These are phyloP conservation scores for Dioszegia hungarica DNA, from an alignment of 768 basidiomycete genomes.

Conservation along the genomic window DNA sequence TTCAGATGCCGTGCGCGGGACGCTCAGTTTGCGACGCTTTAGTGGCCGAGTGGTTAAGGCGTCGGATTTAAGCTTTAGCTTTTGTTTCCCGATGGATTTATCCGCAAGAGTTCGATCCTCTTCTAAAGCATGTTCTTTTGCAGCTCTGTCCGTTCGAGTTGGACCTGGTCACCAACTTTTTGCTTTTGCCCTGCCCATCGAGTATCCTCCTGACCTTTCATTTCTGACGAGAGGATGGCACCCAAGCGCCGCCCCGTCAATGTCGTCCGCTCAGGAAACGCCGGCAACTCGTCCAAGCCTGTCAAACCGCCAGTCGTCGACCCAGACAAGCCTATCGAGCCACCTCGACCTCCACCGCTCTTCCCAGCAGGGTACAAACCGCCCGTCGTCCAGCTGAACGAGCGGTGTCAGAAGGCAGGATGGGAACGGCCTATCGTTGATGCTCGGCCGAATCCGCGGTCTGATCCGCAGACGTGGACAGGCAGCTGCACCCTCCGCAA, in stretches of 20 bases:
- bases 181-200: not conserved
- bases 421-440: conserved; percentile 83
- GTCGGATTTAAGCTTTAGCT: conserved; percentile 18
- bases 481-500: conserved; percentile 66
- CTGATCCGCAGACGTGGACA: conserved; percentile 49
- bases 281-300: conserved; percentile 75
- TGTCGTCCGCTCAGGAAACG: conserved; percentile 81
- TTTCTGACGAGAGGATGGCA: conserved; percentile 31
- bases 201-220: not conserved
- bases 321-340: conserved; percentile 18
- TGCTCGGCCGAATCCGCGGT: conserved; percentile 48
- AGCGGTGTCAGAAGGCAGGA: conserved; percentile 84
- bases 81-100: conserved; percentile 10
- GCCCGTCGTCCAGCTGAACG: conserved; percentile 70
- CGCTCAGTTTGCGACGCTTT: not conserved
- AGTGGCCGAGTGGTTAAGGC: conserved; percentile 26
- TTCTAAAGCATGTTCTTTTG: conserved; percentile 6
- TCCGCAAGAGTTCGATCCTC: conserved; percentile 25
- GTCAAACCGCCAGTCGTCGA: conserved; percentile 38
- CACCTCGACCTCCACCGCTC: conserved; percentile 53
- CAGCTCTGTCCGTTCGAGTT: not conserved
- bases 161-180: not conserved
- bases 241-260: conserved; percentile 58
- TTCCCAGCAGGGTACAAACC: conserved; percentile 83
- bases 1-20: not conserved